Percentiles rank a stretch among this genome's conserved stretches.
Conservation (phyloP, 768 basidiomycete genomes). For the Vishniacozyma victoriae region DNA sequence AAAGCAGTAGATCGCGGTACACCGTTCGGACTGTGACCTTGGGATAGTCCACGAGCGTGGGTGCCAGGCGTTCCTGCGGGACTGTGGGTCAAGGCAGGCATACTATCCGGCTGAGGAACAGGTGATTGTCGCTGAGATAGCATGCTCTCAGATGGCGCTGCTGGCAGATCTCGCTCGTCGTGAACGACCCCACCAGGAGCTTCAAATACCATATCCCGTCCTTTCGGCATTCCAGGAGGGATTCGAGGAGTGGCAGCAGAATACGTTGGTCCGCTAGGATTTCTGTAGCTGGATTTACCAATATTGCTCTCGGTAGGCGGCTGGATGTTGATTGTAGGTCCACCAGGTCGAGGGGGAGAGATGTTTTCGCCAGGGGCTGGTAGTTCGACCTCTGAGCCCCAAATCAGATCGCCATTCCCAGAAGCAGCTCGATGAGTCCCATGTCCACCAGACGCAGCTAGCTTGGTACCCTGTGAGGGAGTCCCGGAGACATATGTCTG, state of each 20-base stretch:
- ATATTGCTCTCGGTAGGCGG: conserved; percentile 40
- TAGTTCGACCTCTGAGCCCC: conserved; percentile 43
- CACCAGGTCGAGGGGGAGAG: conserved; percentile 7
- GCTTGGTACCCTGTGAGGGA: not conserved
- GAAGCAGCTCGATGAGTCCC: not conserved
- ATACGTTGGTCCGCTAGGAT: conserved; percentile 1
- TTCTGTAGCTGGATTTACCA: conserved; percentile 1
- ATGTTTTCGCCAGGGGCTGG: conserved; percentile 16
- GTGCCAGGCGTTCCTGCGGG: not conserved
- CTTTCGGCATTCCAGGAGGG: not conserved
- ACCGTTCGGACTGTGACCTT: not conserved
- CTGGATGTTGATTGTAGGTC: conserved; percentile 39
- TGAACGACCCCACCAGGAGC: conserved; percentile 4
- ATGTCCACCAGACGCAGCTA: not conserved
- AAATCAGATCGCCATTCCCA: conserved; percentile 6
- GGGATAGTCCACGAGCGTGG: not conserved
- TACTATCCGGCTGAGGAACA: not conserved
- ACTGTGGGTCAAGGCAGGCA: no score
- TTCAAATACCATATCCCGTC: not conserved
- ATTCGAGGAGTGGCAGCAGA: conserved; percentile 1
- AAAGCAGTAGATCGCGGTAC: not conserved
- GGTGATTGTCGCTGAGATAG: conserved; percentile 13
- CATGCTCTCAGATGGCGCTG: conserved; percentile 19
- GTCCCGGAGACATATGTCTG: no score
- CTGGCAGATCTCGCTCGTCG: conserved; percentile 18